Base-by-base conservation (phyloP, 306 rosid genomes). In the Betula pendula region DNA sequence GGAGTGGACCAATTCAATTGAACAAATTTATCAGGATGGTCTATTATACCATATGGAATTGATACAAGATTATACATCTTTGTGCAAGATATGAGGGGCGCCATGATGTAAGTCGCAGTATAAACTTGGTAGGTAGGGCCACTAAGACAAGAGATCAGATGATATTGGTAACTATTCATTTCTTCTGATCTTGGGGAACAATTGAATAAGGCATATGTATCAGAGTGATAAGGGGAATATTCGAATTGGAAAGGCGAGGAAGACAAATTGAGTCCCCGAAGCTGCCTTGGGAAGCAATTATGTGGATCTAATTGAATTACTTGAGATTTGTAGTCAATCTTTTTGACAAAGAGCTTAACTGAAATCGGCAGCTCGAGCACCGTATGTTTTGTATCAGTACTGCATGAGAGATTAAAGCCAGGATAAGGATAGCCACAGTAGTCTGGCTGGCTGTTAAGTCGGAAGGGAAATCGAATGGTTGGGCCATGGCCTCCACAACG, bases 351-450 rank as follows among this genome's bases (percentile, higher is more conserved):
- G 12, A 56, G 14, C 6, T 56, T n/a, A 6, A 38, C 72, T 68
- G 10, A 6, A n/a, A 0, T 9, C 8, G 72, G 50, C 13, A n/a
- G n/a, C n/a, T n/a, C n/a, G n/a, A n/a, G n/a, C n/a, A n/a, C n/a
- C n/a, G n/a, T n/a, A n/a, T n/a, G n/a, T 12, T 67, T 11, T 8
- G 2, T 14, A 38, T 17, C 8, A 38, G 22, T n/a, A n/a, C n/a
- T 16, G 48, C 50, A 67, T 8, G 25, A 67, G 0, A 67, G 48
- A 31, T 35, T 16, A 67, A 67, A 67, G 6, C 53, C 53, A n/a
- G n/a, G n/a, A n/a, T n/a, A n/a, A 8, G 81, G 84, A 42, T 31
- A 50, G 52, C 79, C 84, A 49, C 83, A 81, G 1, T 49, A 22
- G 11, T 1, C 19, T 58, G 45, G 72, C 14, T 80, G 83, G 0